Base-by-base conservation (phyloP, 73 alveolate species). In the Uronychia binucleata region DNA sequence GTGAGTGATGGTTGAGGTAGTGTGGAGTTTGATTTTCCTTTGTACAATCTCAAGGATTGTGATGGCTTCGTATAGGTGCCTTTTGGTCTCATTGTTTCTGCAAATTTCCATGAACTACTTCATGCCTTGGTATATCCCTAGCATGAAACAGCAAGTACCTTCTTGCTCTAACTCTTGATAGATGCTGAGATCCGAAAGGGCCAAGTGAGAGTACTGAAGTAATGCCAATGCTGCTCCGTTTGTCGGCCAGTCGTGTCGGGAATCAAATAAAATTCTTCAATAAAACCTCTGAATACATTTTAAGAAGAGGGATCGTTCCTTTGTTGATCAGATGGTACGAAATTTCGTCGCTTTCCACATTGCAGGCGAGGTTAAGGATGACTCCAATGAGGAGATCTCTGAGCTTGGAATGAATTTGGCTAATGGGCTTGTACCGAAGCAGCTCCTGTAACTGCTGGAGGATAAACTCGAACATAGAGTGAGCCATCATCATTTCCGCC, bases 171-270 rank as follows among this genome's bases (percentile, higher is more conserved):
- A 25, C 25, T 25, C 34, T 32, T 58, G 30, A 33, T n/a, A 87
- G 74, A 87, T 30, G 29, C 77, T 81, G 1, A 81, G 78, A 57
- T 87, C 83, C 29, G 93, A 67, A 32, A 87, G 75, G 0, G 89
- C 46, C 32, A 57, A 30, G 28, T 87, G 89, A 28, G 89, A 79
- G 57, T 87, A 87, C 77, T 87, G 77, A 11, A 87, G 77, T 0
- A 87, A 32, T 0, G 93, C 88, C 0, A 87, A 58, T 28, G 93
- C 93, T 25, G 93, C 93, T 26, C 93, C 93, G 34, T 87, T 87
- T 1, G 93, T 77, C 0, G 93, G 89, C 93, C 93, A 87, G 46
- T 87, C 93, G 30, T 87, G 86, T 34, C 89, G 58, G n/a, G 81
- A 30, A 34, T 87, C 88, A 0, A 27, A 0, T 14, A 87, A 86